Base-by-base conservation (phyloP, 2,329 filamentous ascomycete species). In the Camillea tinctor region DNA sequence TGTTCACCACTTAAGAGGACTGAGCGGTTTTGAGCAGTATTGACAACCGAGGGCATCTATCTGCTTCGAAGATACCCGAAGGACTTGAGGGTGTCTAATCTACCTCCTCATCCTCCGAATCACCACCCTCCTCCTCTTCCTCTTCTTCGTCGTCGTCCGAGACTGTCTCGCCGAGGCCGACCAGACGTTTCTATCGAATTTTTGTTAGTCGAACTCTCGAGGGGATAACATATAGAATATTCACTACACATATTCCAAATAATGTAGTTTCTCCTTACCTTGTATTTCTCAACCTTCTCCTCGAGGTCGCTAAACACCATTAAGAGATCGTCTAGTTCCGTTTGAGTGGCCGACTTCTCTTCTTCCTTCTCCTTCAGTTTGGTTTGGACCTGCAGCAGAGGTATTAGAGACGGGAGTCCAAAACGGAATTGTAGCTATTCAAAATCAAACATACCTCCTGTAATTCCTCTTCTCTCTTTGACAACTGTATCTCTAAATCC, bases 301-400 rank as follows among this genome's bases (percentile, higher is more conserved):
- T 95, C 91, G 19, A 93, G 72, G 71, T 95, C 91, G 15, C 86
- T 87, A 74, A 93, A 92, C 4, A 95, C 88, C 78, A 94, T 90
- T 40, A 95, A 77, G 57, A 94, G 80, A 73, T 95, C 91, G 66
- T 95, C 91, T 52, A 94, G 79, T 73, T 95, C 91, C 2, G 84
- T 81, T 71, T 94, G 91, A 4, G 83, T 82, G 1, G 83, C 77
- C 62, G 86, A 81, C 58, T 84, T 86, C 60, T 89, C 86, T 61
- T 86, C 82, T 66, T 88, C 85, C 63, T 84, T 88, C 64, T 83
- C 76, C 52, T 74, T 70, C 21, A 71, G 56, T 52, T 71, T 65
- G 15, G 65, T 63, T 51, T 73, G 70, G 19, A 72, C 66, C 60
- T 75, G 22, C 52, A 48, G 23, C 19, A 21, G n/a, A 17, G 20